Conservation (phyloP, 73 alveolate species). For the Paramecium biaurelia region DNA sequence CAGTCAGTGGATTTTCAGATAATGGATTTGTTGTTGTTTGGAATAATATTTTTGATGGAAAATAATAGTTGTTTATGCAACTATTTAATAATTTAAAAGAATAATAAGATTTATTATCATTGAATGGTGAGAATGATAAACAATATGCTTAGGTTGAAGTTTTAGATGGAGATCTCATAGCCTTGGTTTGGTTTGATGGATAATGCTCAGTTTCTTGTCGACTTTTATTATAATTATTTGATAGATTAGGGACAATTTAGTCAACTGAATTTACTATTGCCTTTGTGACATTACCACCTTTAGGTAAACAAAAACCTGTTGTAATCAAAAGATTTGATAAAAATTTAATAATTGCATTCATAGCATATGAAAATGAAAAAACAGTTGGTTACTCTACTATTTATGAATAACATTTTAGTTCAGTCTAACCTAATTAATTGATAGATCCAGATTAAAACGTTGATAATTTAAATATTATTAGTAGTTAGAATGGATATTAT, state of each 20-base stretch:
- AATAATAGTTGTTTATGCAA: not conserved
- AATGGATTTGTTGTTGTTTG: not conserved
- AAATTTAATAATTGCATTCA: not conserved
- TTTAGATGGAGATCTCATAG: not conserved
- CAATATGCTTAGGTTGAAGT: not conserved
- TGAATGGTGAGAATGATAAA: not conserved
- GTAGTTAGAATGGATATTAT: not conserved
- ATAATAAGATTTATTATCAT: not conserved
- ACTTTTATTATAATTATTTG: not conserved
- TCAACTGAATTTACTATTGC: not conserved
- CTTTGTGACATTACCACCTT: not conserved
- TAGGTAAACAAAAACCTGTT: not conserved
- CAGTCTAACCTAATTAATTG: not conserved
- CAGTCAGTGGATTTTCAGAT: not conserved
- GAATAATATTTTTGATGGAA: not conserved
- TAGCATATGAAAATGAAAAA: not conserved
- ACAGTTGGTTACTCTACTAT: not conserved
- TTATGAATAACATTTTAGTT: not conserved
- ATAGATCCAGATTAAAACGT: not conserved
- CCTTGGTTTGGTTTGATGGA: conserved; percentile 1
- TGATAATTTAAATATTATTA: not conserved
- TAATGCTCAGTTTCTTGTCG: not conserved
- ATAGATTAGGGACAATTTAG: not conserved
- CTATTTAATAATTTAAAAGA: not conserved
- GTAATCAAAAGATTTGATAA: not conserved